phyloP scores from a whole-genome alignment of 805 yeast genomes.

The Ogataea haglerorum region DNA sequence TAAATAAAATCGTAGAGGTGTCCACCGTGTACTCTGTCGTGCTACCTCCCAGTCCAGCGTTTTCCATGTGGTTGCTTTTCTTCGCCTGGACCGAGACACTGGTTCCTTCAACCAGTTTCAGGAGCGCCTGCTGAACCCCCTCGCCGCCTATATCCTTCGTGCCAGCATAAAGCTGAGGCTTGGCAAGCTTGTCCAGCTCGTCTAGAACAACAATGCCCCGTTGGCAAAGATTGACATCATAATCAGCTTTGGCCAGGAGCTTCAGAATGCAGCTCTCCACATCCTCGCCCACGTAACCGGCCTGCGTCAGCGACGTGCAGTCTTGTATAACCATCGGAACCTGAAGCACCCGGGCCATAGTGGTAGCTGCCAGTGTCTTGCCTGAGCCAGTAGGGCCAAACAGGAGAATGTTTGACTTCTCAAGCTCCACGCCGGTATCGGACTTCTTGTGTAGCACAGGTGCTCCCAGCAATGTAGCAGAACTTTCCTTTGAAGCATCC shows the following conservation, averaged over 20 bases:
- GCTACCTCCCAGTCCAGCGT: constrained; percentile 6
- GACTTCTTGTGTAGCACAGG: constrained; percentile 11
- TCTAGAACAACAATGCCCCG: constrained; percentile 59
- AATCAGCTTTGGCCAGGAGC: constrained; percentile 46
- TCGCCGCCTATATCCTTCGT: constrained; percentile 61
- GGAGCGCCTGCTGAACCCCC: constrained; percentile 59
- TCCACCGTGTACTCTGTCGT: constrained; percentile 46
- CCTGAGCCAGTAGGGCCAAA: constrained; percentile 65
- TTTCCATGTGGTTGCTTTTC: constrained; percentile 16
- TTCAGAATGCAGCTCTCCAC: constrained; percentile 56
- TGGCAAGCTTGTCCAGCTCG: constrained; percentile 56
- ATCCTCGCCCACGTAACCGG: constrained; percentile 65
- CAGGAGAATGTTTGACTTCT: constrained; percentile 53
- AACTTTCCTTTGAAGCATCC: constrained; percentile 30
- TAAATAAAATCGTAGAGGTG: constrained; percentile 53
- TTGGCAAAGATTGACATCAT: constrained; percentile 50
- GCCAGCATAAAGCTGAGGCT: constrained; percentile 43
- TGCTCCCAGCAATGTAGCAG: constrained; percentile 11
- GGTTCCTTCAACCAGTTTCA: constrained; percentile 58
- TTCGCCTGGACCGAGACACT: constrained; percentile 42
- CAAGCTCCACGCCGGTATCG: constrained; percentile 41
- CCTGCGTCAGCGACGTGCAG: constrained; percentile 60
- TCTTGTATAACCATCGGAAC: constrained; percentile 60
- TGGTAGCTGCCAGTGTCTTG: constrained; percentile 53
- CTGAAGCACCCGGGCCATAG: constrained; percentile 48